These are phyloP conservation scores for Euphorbia schlechtendalii DNA, from an alignment of 441 rosid genomes.

Conservation along the genomic window DNA sequence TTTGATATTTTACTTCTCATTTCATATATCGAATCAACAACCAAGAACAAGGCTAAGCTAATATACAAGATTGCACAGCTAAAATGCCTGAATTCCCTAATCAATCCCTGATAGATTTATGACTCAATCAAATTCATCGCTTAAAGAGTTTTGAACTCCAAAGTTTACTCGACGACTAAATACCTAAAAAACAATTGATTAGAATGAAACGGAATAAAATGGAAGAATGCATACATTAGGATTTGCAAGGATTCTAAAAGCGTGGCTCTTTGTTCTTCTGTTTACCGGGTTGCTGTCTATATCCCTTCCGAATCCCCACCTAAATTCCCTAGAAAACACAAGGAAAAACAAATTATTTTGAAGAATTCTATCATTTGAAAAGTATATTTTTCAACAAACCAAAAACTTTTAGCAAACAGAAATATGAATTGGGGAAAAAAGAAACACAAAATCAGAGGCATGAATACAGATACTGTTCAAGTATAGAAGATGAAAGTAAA, in stretches of 20 bases:
- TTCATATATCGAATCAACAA: not conserved
- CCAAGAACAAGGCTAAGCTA: not conserved
- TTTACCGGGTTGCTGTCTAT: constrained; percentile 24
- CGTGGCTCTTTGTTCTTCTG: constrained; percentile 44
- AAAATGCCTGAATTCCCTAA: not conserved
- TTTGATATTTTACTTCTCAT: not conserved
- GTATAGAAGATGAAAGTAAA: no score
- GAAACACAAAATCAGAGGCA: no score
- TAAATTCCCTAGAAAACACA: not conserved
- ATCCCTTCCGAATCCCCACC: constrained; percentile 36
- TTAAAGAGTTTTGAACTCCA: constrained; percentile 1
- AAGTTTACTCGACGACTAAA: constrained; percentile 16
- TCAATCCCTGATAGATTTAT: not conserved
- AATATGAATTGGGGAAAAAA: not conserved
- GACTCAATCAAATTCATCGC: not conserved
- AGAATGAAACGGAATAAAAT: constrained; percentile 26
- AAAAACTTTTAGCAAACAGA: not conserved
- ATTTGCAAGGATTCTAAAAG: constrained; percentile 52
- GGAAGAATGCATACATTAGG: constrained; percentile 56
- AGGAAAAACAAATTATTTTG: not conserved
- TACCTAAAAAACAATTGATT: constrained; percentile 31
- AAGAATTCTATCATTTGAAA: not conserved
- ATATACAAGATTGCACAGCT: not conserved
- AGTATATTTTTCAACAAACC: no score
- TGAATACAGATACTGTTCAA: no score